Percentiles rank a stretch among this genome's conserved stretches.
phyloP scores from a whole-genome alignment of 2,329 filamentous ascomycete species.

The Fusarium veterinarium region DNA sequence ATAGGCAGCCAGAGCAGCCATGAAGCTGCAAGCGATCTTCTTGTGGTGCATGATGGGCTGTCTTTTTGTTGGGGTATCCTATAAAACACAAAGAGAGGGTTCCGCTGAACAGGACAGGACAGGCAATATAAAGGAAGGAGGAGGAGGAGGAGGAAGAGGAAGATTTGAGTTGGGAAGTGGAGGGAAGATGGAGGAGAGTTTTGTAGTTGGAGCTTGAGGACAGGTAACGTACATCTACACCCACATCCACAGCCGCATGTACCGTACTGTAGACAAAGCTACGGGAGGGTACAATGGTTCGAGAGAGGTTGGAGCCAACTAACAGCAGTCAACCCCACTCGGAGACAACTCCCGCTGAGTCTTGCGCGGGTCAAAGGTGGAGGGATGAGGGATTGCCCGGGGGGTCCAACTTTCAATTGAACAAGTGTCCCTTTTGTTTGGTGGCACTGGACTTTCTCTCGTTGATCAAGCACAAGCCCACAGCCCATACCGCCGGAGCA shows the following conservation, averaged over 20 bases:
- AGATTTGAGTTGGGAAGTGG: constrained; percentile 33
- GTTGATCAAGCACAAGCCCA: constrained; percentile 20
- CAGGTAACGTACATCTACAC: constrained; percentile 31
- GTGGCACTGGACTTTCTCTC: constrained; percentile 26
- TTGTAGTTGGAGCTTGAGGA: constrained; percentile 49
- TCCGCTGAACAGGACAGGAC: constrained; percentile 34
- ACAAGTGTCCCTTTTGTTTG: constrained; percentile 57
- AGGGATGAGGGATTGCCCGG: constrained; percentile 11
- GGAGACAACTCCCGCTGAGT: constrained; percentile 38
- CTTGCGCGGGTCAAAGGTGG: constrained; percentile 17
- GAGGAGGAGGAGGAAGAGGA: constrained; percentile 12
- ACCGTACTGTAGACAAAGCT: constrained; percentile 1
- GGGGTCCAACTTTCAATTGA: constrained; percentile 50
- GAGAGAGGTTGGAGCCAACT: constrained; percentile 15
- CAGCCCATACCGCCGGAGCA: constrained; percentile 28
- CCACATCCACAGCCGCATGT: constrained; percentile 7
- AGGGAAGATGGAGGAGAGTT: constrained; percentile 48
- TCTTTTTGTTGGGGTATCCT: constrained; percentile 38
- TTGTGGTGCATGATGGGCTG: constrained; percentile 60
- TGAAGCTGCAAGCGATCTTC: constrained; percentile 64
- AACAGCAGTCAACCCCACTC: constrained; percentile 10
- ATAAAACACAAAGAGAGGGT: constrained; percentile 37
- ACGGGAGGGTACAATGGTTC: constrained; percentile 13
- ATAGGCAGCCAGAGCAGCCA: constrained; percentile 65
- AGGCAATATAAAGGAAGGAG: constrained; percentile 24